These are phyloP conservation scores for Aureobasidium sp. DNA, from an alignment of 2,329 filamentous ascomycete genomes.

Conservation along the genomic window DNA sequence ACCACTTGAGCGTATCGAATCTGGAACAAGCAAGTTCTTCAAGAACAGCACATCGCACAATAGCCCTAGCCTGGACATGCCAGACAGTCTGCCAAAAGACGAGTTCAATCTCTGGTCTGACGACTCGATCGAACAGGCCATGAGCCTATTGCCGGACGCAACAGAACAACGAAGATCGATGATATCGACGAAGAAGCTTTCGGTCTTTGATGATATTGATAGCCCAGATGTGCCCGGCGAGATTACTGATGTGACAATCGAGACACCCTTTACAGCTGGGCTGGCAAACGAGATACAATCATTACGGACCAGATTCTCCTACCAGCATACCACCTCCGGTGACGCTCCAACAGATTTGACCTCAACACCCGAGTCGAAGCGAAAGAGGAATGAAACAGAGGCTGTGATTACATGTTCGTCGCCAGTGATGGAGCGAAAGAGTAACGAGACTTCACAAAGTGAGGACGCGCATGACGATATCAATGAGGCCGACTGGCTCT, in stretches of 20 bases:
- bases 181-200: constrained; percentile 16
- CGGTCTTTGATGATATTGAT: constrained; percentile 13
- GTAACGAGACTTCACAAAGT: neutral
- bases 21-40: constrained; percentile 42
- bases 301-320: constrained; percentile 16
- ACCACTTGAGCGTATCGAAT: constrained; percentile 19
- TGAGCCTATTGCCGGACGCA: constrained; percentile 30
- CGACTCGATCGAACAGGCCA: constrained; percentile 40
- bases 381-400: neutral
- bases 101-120: constrained; percentile 43
- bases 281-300: constrained; percentile 25
- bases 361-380: neutral
- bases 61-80: constrained; percentile 12
- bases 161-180: constrained; percentile 16
- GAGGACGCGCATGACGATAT: constrained; percentile 16
- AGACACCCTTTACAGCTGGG: constrained; percentile 16
- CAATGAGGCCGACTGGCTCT: constrained; percentile 22
- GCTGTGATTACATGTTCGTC: neutral
- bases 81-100: constrained; percentile 18
- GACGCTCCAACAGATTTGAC: neutral
- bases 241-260: constrained; percentile 18
- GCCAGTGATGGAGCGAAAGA: neutral
- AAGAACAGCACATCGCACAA: constrained; percentile 27
- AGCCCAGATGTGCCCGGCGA: constrained; percentile 18
- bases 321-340: constrained; percentile 24